phyloP scores from a whole-genome alignment of 2,329 filamentous ascomycete genomes.

The Fusarium burgessii region DNA sequence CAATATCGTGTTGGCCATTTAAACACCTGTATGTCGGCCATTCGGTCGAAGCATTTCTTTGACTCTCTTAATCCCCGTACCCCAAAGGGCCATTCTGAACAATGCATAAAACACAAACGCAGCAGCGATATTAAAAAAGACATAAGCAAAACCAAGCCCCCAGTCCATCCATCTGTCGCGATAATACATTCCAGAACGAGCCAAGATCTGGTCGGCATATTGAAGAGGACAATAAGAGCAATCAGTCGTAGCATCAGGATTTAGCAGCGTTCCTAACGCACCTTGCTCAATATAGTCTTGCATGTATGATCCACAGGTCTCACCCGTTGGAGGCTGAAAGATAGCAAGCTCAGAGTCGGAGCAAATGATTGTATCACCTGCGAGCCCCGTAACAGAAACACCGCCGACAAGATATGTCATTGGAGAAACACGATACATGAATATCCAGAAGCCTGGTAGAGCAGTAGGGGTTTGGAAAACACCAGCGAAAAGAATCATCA shows the following conservation, averaged over 20 bases:
- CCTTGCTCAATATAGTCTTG: neutral
- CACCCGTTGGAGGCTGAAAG: neutral
- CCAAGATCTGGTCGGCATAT: neutral
- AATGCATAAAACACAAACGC: neutral
- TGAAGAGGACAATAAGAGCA: constrained; percentile 4
- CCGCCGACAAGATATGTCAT: constrained; percentile 13
- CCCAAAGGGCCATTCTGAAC: neutral
- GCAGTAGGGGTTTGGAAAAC: constrained; percentile 69
- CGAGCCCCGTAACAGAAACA: neutral
- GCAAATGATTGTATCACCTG: neutral
- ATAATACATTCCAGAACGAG: constrained; percentile 5
- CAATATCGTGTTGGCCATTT: neutral
- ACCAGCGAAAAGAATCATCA: constrained; percentile 72
- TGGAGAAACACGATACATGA: constrained; percentile 67
- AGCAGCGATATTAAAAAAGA: neutral
- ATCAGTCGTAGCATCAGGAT: neutral
- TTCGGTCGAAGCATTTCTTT: neutral
- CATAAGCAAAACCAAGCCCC: constrained; percentile 1
- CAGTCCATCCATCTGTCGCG: constrained; percentile 4
- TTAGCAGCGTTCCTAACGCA: neutral
- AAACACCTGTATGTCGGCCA: neutral
- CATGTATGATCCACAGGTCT: constrained; percentile 5
- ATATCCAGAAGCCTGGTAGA: constrained; percentile 80
- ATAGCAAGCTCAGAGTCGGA: constrained; percentile 3
- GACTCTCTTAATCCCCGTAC: neutral